Evolutionary conservation across 75 land plant genomes (phyloP), one percentile per base, ranked within the genome.

Genomic region (Sequoia sempervirens): DNA sequence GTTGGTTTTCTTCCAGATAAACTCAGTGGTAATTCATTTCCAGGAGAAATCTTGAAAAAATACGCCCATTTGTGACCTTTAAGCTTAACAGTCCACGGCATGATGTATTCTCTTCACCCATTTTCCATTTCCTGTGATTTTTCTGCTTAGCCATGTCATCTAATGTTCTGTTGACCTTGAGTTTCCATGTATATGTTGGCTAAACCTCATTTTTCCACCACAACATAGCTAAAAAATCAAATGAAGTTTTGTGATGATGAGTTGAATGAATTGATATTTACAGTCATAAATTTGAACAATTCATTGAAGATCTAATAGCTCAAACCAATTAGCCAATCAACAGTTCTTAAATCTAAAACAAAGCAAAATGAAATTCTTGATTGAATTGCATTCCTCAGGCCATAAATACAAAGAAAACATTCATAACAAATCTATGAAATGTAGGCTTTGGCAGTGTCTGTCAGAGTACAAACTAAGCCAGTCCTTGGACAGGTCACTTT

Each of bases 401-500:
- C 32, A 32, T 32, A 32, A 69, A 30, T 69, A 69, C 73, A 69
- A 69, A 30, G 73, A 69, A 69, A 10, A 69, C 10, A 69, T 14
- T 78, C 23, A 38, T 23, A 8, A 43, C 8, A 38, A 43, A 38
- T 38, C 69, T 88, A 96, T 79, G 99, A 97, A 68, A 97, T 96
- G 81, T 83, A 97, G 5, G 98, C 99, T 86, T 96, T 97, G 14
- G 87, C 88, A 82, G 94, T 89, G 2, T 94, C 96, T 38, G 87
- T 54, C 40, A 87, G 92, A 85, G 88, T 92, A 88, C 94, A 97
- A n/a, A 94, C 93, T 26, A 72, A 64, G 26, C 94, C 93, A 53
- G 99, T 97, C 81, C 95, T 92, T 5, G 99, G 99, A 82, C 99
- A 97, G 15, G 93, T 97, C 58, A 97, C 88, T 70, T 90, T 91